Conservation (phyloP, 129 eudicot genomes). For the Gnaphalium uliginosum region DNA sequence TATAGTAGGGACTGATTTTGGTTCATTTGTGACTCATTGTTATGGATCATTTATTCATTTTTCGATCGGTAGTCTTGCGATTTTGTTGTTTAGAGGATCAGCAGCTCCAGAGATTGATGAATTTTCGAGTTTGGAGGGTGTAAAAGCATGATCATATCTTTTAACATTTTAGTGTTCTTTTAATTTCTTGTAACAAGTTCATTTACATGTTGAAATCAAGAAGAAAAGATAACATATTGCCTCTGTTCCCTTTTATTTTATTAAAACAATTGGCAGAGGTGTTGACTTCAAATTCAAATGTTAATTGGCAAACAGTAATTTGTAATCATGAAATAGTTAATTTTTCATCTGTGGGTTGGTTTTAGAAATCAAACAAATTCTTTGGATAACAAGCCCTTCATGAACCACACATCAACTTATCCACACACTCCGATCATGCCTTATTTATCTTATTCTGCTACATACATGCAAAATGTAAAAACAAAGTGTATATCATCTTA, state of each 20-base stretch:
- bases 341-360: neutral
- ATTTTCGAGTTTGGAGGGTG: constrained; percentile 39
- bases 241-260: neutral
- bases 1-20: constrained; percentile 91
- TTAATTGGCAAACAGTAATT: neutral
- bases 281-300: too few relatives aligned
- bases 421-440: constrained; percentile 12
- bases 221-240: constrained; percentile 13
- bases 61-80: constrained; percentile 67
- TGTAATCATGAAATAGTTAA: too few relatives aligned
- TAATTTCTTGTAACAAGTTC: constrained; percentile 31
- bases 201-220: constrained; percentile 6
- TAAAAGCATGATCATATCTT: constrained; percentile 31
- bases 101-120: constrained; percentile 43
- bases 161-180: constrained; percentile 4
- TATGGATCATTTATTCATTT: constrained; percentile 83
- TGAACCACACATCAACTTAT: constrained; percentile 28
- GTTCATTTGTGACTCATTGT: constrained; percentile 96
- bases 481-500: neutral
- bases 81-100: constrained; percentile 81
- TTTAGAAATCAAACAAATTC: constrained; percentile 5
- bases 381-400: neutral
- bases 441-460: neutral
- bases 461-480: neutral
- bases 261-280: too few relatives aligned